Conservation (phyloP, 2,329 filamentous ascomycete species). For the Aspergillus sp. region DNA sequence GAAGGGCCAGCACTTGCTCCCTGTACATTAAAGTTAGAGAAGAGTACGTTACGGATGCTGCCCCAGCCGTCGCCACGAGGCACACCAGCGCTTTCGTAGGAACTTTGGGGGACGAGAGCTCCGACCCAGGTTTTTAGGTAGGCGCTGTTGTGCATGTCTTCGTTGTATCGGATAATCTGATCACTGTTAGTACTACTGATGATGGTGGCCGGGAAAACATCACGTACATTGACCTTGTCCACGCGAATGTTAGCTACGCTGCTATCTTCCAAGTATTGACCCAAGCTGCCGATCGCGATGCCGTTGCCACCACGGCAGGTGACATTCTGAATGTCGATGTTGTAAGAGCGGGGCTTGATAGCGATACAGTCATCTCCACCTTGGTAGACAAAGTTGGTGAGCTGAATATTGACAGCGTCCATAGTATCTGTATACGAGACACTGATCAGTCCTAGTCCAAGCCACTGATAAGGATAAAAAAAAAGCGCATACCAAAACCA, state of each 20-base stretch:
- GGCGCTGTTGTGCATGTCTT: constrained; percentile 51
- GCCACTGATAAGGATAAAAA: too few species aligned
- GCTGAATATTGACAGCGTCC: constrained; percentile 53
- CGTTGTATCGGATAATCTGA: constrained; percentile 47
- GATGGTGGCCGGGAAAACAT: too few species aligned
- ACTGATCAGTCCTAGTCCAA: background rate
- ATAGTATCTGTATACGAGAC: constrained; percentile 49
- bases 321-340: constrained; percentile 56
- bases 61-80: constrained; percentile 59
- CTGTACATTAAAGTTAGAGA: constrained; percentile 54
- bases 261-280: constrained; percentile 58
- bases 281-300: constrained; percentile 54
- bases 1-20: constrained; percentile 48
- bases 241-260: constrained; percentile 54
- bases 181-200: background rate
- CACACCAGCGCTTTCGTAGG: constrained; percentile 52
- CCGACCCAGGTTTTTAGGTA: constrained; percentile 63
- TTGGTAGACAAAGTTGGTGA: constrained; percentile 56
- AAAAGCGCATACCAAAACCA: too few species aligned
- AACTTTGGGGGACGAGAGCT: constrained; percentile 46
- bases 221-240: constrained; percentile 43
- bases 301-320: constrained; percentile 58
- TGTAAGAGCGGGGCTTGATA: constrained; percentile 64
- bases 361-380: constrained; percentile 64
- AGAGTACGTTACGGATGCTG: constrained; percentile 52